Evolutionary conservation across 1,284 basidiomycete species (phyloP), one percentile per base, ranked within the genome.

Genomic region (Takashimella tepidaria): DNA sequence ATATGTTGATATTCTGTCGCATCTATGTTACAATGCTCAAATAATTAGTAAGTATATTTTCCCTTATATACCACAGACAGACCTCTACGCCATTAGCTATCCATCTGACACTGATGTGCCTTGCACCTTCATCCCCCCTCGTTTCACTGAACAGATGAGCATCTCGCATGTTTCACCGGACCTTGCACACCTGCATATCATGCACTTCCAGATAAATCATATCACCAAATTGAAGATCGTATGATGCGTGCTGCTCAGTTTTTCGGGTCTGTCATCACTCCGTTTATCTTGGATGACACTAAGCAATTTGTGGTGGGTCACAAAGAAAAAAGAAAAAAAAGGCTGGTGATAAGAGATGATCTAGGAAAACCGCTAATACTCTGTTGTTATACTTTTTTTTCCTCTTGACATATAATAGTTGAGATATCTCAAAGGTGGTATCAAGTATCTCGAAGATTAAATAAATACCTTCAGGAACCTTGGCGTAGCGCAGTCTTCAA

Each of bases 161-260:
- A 96, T 69, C 85, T 90, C 23, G 81, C 82, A 64, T 87, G 87
- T 46, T 79, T 90, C 27, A 77, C 82, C 12, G 65, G 61, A 11
- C 58, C 51, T 78, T 82, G 53, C 79, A 83, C 85, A 81, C 16
- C 72, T 80, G 50, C 79, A 45, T 93, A 93, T 69, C 80, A 81
- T 25, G 80, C 82, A 10, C 82, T 95, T 57, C 81, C 87, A 5
- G 53, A 74, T 31, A 83, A 87, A 54, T 69, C 86, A 53, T 84
- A 85, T 54, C 65, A 70, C 27, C 80, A 81, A 11, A 81, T 90
- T 51, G 89, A 95, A 68, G 76, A 80, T 58, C 86, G 85, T 66
- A 80, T 98, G 51, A 84, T 82, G 63, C 83, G 87, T 54, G 80
- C 84, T 5, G 90, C 89, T 16, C 90, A 97, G 64, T 98, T 98